Percentiles rank a stretch among this genome's conserved stretches.
Conservation (phyloP, 1,284 basidiomycete genomes). For the Anthracocystis walkeri region DNA sequence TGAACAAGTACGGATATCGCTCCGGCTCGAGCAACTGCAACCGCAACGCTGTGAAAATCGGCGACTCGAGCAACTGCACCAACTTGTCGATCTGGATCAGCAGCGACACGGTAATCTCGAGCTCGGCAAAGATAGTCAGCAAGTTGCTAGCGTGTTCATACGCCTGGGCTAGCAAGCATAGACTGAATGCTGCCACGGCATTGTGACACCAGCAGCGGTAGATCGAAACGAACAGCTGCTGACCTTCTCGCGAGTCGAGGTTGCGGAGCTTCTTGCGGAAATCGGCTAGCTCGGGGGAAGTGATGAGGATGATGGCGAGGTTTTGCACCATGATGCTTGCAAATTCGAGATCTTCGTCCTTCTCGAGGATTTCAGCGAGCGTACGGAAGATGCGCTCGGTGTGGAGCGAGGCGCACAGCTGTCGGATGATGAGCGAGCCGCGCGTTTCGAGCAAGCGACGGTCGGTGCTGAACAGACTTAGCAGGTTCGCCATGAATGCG, state of each 20-base stretch:
- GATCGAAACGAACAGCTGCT: slow-evolving; percentile 88
- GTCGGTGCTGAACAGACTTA: slow-evolving; percentile 95
- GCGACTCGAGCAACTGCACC: slow-evolving; percentile 96
- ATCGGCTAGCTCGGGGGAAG: slow-evolving; percentile 92
- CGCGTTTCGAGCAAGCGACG: slow-evolving; percentile 87
- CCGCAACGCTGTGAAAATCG: slow-evolving; percentile 97
- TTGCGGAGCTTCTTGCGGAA: slow-evolving; percentile 93
- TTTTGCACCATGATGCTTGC: slow-evolving; percentile 97
- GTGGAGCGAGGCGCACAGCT: slow-evolving; percentile 92
- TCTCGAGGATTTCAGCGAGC: slow-evolving; percentile 95
- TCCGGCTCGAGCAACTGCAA: slow-evolving; percentile 97
- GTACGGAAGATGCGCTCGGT: slow-evolving; percentile 95
- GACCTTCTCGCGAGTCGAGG: slow-evolving; percentile 87
- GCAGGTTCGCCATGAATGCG: slow-evolving; percentile 91
- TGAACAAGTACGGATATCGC: slow-evolving; percentile 94
- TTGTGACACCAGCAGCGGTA: slow-evolving; percentile 99
- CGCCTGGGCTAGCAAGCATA: slow-evolving; percentile 95
- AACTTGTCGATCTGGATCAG: slow-evolving; percentile 98
- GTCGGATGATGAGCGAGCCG: slow-evolving; percentile 94
- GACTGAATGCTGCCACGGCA: slow-evolving; percentile 92
- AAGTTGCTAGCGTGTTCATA: slow-evolving; percentile 99
- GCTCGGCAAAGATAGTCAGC: slow-evolving; percentile 90
- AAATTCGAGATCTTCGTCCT: slow-evolving; percentile 98
- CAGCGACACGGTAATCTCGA: slow-evolving; percentile 94
- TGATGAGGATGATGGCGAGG: slow-evolving; percentile 94